A percentile compares a stretch with the other conserved stretches of the same genome.
These are phyloP conservation scores for Lachnellula cervina DNA, from an alignment of 2,329 filamentous ascomycete genomes.

Conservation along the genomic window DNA sequence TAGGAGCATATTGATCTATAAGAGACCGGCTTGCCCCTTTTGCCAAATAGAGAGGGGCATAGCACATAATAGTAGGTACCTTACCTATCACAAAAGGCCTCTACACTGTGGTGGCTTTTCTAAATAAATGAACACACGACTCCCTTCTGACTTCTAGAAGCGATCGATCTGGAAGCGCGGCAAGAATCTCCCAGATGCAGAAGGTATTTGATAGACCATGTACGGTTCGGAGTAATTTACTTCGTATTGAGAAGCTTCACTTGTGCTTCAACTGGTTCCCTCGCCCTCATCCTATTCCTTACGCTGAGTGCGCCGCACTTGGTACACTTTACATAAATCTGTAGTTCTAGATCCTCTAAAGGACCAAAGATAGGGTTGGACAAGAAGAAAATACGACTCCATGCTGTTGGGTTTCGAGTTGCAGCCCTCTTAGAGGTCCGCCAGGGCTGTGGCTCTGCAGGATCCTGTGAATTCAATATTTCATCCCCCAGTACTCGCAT, in stretches of 20 bases:
- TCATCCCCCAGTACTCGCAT: conserved; percentile 11
- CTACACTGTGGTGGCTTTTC: not conserved
- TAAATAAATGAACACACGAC: not conserved
- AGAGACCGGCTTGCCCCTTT: conserved; percentile 10
- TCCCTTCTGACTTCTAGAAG: not conserved
- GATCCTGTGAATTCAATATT: conserved; percentile 22
- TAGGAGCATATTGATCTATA: conserved; percentile 16
- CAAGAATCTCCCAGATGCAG: conserved; percentile 1
- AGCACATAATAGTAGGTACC: not conserved
- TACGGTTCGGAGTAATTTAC: too few species aligned
- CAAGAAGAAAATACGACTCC: conserved; percentile 7
- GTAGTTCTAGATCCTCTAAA: not conserved
- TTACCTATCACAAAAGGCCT: not conserved
- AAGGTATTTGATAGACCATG: conserved; percentile 10
- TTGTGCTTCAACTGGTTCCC: not conserved
- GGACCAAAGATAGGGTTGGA: not conserved
- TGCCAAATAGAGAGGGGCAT: conserved; percentile 3
- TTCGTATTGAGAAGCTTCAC: not conserved
- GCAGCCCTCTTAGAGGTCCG: conserved; percentile 9
- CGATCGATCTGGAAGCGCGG: conserved; percentile 5
- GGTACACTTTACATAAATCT: not conserved
- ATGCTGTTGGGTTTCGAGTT: conserved; percentile 18
- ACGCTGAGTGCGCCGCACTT: not conserved
- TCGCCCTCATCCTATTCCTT: conserved; percentile 1
- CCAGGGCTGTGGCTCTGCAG: conserved; percentile 17